Evolutionary conservation across 1,284 basidiomycete genomes (phyloP).

Genomic region (Malassezia caprae): DNA sequence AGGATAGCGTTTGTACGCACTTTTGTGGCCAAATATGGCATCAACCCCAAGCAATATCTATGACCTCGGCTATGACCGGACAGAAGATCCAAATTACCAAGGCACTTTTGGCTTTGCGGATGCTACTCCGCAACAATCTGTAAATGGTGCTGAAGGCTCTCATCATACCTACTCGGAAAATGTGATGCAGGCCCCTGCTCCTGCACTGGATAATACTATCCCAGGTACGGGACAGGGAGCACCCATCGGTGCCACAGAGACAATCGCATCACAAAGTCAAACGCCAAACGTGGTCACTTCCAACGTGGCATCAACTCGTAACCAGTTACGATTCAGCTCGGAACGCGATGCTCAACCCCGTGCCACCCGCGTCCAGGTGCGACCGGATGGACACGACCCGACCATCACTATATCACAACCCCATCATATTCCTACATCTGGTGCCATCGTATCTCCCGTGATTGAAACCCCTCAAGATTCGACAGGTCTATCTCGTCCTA

Average conservation of each 20-base stretch:
- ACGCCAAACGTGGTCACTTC: neutral
- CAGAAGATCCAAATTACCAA: neutral
- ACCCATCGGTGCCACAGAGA: neutral
- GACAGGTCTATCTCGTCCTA: conserved; percentile 21
- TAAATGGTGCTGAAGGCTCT: neutral
- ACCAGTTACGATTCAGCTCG: neutral
- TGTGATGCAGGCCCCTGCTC: neutral
- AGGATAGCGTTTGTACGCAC: neutral
- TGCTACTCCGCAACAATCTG: neutral
- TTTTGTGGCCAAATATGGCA: neutral
- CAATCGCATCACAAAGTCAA: neutral
- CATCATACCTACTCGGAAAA: neutral
- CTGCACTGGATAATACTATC: neutral
- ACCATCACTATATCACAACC: conserved; percentile 6
- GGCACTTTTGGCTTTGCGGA: neutral
- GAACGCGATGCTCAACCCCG: neutral
- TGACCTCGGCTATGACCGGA: neutral
- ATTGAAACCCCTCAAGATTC: neutral
- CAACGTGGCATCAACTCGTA: neutral
- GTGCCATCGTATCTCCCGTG: neutral
- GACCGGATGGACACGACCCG: neutral
- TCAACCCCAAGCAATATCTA: neutral
- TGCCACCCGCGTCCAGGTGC: neutral
- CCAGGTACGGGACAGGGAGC: neutral
- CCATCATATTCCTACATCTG: neutral